Evolutionary conservation across 2,329 filamentous ascomycete genomes (phyloP), one percentile per base, ranked within the genome.

Genomic region (Talaromyces sp.): DNA sequence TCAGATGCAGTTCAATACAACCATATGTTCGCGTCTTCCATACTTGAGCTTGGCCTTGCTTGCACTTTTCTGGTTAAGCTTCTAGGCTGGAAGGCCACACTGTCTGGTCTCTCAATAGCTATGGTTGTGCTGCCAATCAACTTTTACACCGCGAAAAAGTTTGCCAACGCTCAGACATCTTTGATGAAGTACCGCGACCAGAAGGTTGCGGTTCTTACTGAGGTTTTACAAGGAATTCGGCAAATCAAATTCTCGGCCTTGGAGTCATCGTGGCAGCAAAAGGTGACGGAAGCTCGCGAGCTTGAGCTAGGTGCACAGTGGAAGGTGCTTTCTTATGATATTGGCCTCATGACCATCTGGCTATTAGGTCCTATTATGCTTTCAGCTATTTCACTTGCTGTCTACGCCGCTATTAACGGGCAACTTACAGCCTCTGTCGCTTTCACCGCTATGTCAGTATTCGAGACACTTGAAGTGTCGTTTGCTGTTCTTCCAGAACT

Each of bases 171-270:
- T 7, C 87, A 92, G 68, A 87, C 89, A 60, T 78, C 80, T 57
- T 73, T 93, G 57, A 93, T 93, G 89, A 90, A 89, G 70, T 81
- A 87, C 30, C 82, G 90, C 53, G 90, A 93, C 71, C 81, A 86
- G 61, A 93, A 93, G 74, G 82, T 92, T 74, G 87, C 84, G 0
- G 83, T 92, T n/a, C 82, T 93, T 32, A 90, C 89, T 1, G 90
- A 93, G 72, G 89, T 88, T 0, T 77, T 93, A 1, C 85, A 90
- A 67, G 90, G 90, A 9, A 93, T 93, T 65, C 85, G 90, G 1
- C 91, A 93, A 72, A 91, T 93, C 76, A 93, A 93, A 70, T 92
- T 93, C 67, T 89, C 89, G 0, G 90, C 90, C 0, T 75, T 92
- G 2, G 91, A 93, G 72, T 76, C 79, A 22, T 85, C 90, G 66